These are phyloP conservation scores for Termitomyces sp. DNA, from an alignment of 768 basidiomycete genomes.

Conservation along the genomic window DNA sequence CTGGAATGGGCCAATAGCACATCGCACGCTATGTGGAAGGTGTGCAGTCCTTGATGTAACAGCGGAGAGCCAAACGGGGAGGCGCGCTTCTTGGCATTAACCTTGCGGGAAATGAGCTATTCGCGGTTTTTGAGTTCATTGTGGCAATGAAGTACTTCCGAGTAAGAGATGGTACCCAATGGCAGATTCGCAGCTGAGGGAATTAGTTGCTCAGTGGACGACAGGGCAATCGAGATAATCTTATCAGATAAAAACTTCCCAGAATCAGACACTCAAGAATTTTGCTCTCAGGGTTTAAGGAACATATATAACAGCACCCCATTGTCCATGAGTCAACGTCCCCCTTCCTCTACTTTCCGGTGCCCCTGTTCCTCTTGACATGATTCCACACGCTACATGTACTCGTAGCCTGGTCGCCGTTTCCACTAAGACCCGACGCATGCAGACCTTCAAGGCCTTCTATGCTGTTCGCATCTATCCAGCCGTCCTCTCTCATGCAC, in stretches of 20 bases:
- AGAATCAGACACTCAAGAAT: constrained; percentile 10
- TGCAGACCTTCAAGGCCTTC: constrained; percentile 42
- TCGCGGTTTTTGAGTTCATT: constrained; percentile 10
- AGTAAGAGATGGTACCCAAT: neutral
- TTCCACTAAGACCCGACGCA: constrained; percentile 28
- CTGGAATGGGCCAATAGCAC: constrained; percentile 14
- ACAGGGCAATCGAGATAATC: constrained; percentile 9
- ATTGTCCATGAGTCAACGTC: constrained; percentile 24
- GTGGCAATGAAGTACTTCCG: neutral
- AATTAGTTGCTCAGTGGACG: neutral
- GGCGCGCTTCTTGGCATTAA: constrained; percentile 4
- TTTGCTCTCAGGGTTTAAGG: constrained; percentile 13
- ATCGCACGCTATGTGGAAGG: constrained; percentile 14
- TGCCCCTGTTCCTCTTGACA: constrained; percentile 14
- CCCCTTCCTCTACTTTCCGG: constrained; percentile 10
- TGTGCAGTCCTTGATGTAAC: constrained; percentile 2
- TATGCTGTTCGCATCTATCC: constrained; percentile 43
- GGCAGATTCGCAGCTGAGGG: constrained; percentile 5
- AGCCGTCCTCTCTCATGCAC: constrained; percentile 4
- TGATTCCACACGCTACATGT: constrained; percentile 32
- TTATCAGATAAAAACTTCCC: constrained; percentile 23
- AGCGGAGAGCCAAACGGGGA: constrained; percentile 1
- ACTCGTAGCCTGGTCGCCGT: constrained; percentile 27
- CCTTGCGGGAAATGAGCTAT: constrained; percentile 24
- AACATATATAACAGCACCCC: constrained; percentile 25